Evolutionary conservation across 2,329 filamentous ascomycete genomes (phyloP).

Genomic region (Alternaria dauci): DNA sequence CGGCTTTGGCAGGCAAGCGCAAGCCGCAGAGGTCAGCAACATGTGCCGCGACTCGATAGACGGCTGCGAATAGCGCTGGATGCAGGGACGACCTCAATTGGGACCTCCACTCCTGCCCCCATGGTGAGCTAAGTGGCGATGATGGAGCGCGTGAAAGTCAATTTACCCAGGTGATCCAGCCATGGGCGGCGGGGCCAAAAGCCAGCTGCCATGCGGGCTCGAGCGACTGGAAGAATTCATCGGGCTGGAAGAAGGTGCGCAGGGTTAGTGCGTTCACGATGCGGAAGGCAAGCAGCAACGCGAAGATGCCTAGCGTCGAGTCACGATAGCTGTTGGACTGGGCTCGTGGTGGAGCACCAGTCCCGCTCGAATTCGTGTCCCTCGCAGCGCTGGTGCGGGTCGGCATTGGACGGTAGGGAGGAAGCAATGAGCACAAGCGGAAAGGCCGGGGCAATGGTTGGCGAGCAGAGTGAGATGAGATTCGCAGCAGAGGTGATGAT

Average conservation of each 20-base stretch:
- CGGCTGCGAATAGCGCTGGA: slow-evolving; percentile 81
- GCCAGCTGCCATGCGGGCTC: slow-evolving; percentile 93
- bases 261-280: slow-evolving; percentile 80
- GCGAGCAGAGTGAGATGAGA: slow-evolving; percentile 29
- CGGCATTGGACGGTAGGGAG: slow-evolving; percentile 42
- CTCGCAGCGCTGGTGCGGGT: slow-evolving; percentile 37
- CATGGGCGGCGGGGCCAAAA: slow-evolving; percentile 78
- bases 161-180: slow-evolving; percentile 95
- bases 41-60: slow-evolving; percentile 71
- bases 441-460: slow-evolving; percentile 29
- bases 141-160: slow-evolving; percentile 14
- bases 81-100: slow-evolving; percentile 90
- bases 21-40: slow-evolving; percentile 65
- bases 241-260: slow-evolving; percentile 94
- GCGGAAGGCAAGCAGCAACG: slow-evolving; percentile 70
- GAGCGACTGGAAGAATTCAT: slow-evolving; percentile 95
- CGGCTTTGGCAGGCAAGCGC: slow-evolving; percentile 66
- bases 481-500: slow-evolving; percentile 32
- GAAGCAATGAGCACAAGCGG: slow-evolving; percentile 31
- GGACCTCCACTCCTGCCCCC: slow-evolving; percentile 84
- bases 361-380: slow-evolving; percentile 41
- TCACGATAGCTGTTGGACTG: slow-evolving; percentile 43
- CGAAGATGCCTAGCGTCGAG: slow-evolving; percentile 38
- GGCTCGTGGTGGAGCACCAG: slow-evolving; percentile 31
- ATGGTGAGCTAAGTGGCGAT: slow-evolving; percentile 40